Percentiles rank a stretch among this genome's conserved stretches.
Evolutionary conservation across 2,329 filamentous ascomycete genomes (phyloP).

Genomic region (Ustulina deusta): DNA sequence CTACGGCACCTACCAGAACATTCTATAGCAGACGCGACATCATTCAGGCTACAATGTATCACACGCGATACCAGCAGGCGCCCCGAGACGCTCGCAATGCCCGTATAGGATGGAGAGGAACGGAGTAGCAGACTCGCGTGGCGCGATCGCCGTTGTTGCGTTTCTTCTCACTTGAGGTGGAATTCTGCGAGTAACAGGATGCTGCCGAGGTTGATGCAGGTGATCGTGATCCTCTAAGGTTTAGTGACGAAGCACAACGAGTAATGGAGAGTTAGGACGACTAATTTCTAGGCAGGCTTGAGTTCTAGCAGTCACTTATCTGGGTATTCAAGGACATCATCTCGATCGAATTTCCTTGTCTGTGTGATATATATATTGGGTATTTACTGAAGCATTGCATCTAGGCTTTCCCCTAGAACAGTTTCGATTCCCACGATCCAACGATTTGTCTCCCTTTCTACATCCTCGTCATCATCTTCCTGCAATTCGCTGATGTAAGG

Average conservation of each 20-base stretch:
- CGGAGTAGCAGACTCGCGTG: too few species aligned
- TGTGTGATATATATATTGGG: background rate
- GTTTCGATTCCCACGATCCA: slow-evolving; percentile 94
- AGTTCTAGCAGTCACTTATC: background rate
- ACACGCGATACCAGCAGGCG: too few species aligned
- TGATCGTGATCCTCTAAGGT: background rate
- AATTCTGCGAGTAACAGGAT: too few species aligned
- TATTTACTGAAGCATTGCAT: slow-evolving; percentile 86
- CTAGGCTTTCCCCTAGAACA: slow-evolving; percentile 88
- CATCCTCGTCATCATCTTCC: slow-evolving; percentile 94
- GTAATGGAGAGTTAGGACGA: background rate
- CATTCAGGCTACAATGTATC: too few species aligned
- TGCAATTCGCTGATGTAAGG: slow-evolving; percentile 95
- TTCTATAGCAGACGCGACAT: too few species aligned
- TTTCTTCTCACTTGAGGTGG: too few species aligned
- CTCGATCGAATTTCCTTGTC: background rate
- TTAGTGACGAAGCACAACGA: background rate
- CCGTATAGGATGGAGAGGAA: too few species aligned
- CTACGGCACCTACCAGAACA: too few species aligned
- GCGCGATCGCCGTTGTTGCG: too few species aligned
- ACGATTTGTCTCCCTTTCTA: slow-evolving; percentile 87
- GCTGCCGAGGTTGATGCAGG: too few species aligned
- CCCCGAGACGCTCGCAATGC: too few species aligned
- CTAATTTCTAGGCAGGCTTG: background rate
- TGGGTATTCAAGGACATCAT: background rate